phyloP scores from a whole-genome alignment of 768 basidiomycete genomes.

The Galerina marginata region DNA sequence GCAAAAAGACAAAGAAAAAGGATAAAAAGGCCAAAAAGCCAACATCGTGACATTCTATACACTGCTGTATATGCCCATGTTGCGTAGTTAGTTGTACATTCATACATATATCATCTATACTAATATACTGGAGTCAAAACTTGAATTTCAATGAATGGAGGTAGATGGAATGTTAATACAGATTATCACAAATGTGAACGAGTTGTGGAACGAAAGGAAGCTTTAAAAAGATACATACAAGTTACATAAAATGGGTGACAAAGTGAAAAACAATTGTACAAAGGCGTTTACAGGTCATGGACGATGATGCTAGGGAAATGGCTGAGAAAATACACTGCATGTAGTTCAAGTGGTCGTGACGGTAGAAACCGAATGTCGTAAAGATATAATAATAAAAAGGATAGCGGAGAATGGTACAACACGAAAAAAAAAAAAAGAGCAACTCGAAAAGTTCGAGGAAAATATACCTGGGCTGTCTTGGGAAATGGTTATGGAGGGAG shows the following conservation, averaged over 20 bases:
- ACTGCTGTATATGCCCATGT: not conserved
- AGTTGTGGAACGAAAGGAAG: not conserved
- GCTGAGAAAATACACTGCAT: not conserved
- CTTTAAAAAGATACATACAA: not conserved
- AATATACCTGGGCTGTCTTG: not conserved
- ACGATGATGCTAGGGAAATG: not conserved
- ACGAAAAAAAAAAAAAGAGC: constrained; percentile 4
- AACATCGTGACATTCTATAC: constrained; percentile 1
- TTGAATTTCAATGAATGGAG: no score
- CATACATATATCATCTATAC: not conserved
- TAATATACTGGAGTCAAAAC: no score
- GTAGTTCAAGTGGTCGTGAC: not conserved
- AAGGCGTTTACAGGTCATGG: not conserved
- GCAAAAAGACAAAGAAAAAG: constrained; percentile 30
- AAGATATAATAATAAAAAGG: no score
- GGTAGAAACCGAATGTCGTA: no score
- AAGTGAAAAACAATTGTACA: not conserved
- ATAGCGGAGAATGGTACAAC: no score
- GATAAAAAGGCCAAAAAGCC: constrained; percentile 41
- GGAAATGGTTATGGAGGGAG: not conserved
- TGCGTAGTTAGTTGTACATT: not conserved
- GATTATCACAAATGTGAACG: not conserved
- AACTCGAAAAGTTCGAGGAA: not conserved
- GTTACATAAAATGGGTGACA: not conserved
- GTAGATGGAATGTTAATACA: no score